phyloP scores from a whole-genome alignment of 352 stramenopile genomes.

The Phytophthora podocarpi region DNA sequence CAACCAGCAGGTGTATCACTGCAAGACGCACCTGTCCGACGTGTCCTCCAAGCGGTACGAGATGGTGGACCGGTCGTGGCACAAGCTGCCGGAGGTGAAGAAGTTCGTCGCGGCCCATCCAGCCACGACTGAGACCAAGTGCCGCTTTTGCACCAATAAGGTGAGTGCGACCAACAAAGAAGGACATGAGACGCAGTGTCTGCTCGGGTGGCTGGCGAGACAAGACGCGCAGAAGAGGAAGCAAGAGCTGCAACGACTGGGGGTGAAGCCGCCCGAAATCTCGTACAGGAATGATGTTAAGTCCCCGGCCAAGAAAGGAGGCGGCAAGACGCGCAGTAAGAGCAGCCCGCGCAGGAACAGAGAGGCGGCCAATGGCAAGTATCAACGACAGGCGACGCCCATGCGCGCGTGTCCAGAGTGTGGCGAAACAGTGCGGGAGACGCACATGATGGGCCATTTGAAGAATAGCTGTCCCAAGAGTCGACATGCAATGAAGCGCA shows the following conservation, averaged over 20 bases:
- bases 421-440: conserved; percentile 62
- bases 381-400: conserved; percentile 43
- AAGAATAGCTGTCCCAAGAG: conserved; percentile 56
- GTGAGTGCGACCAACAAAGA: conserved; percentile 42
- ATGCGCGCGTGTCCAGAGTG: conserved; percentile 71
- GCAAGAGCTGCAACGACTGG: conserved; percentile 41
- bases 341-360: conserved; percentile 18
- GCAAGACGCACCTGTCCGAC: conserved; percentile 74
- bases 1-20: conserved; percentile 86
- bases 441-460: conserved; percentile 71
- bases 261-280: conserved; percentile 43
- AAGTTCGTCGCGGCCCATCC: conserved; percentile 37
- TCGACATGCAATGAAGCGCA: conserved; percentile 49
- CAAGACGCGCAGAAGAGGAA: conserved; percentile 47
- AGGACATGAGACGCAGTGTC: conserved; percentile 64
- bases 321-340: conserved; percentile 24
- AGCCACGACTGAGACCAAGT: conserved; percentile 39
- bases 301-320: conserved; percentile 34
- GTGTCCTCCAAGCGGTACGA: conserved; percentile 65
- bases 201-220: conserved; percentile 61
- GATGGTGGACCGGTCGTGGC: conserved; percentile 74
- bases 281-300: conserved; percentile 42
- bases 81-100: conserved; percentile 27
- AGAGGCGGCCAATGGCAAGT: conserved; percentile 31
- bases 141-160: conserved; percentile 65